Conservation (phyloP, 148 eudicot genomes). For the Hydrangea macrophylla region DNA sequence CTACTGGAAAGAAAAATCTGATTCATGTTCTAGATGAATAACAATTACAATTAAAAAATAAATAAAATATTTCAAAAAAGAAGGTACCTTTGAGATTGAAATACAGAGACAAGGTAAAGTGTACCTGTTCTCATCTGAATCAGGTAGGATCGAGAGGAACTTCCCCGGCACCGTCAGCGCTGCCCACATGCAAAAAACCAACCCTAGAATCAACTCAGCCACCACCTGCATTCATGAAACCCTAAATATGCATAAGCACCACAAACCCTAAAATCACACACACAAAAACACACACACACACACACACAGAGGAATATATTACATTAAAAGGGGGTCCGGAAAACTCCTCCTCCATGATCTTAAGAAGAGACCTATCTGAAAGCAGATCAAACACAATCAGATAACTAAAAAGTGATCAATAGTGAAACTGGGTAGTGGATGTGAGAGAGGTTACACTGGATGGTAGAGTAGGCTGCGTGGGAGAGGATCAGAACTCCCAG, state of each 20-base stretch:
- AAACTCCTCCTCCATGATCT: constrained; percentile 85
- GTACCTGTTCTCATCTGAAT: constrained; percentile 83
- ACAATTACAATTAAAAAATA: no score
- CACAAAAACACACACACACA: neutral
- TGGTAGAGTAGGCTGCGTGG: constrained; percentile 81
- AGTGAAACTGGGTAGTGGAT: neutral
- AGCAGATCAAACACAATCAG: no score
- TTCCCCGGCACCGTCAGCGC: constrained; percentile 73
- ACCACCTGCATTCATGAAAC: constrained; percentile 46
- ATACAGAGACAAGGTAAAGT: constrained; percentile 3
- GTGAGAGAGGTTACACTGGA: constrained; percentile 50
- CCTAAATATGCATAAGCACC: constrained; percentile 15
- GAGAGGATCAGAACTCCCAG: constrained; percentile 63
- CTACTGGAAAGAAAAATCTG: no score
- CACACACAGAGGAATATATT: neutral
- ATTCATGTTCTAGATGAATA: no score
- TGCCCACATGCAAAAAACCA: constrained; percentile 65
- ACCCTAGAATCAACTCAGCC: constrained; percentile 53
- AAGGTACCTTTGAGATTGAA: no score
- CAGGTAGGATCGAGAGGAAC: constrained; percentile 66
- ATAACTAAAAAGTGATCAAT: neutral
- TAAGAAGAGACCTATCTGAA: constrained; percentile 76
- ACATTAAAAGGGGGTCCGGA: constrained; percentile 71
- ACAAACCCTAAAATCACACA: no score
- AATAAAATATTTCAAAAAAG: no score